A percentile compares a stretch with the other conserved stretches of the same genome.
These are phyloP conservation scores for Whalleya microplaca DNA, from an alignment of 2,329 filamentous ascomycete genomes.

Conservation along the genomic window DNA sequence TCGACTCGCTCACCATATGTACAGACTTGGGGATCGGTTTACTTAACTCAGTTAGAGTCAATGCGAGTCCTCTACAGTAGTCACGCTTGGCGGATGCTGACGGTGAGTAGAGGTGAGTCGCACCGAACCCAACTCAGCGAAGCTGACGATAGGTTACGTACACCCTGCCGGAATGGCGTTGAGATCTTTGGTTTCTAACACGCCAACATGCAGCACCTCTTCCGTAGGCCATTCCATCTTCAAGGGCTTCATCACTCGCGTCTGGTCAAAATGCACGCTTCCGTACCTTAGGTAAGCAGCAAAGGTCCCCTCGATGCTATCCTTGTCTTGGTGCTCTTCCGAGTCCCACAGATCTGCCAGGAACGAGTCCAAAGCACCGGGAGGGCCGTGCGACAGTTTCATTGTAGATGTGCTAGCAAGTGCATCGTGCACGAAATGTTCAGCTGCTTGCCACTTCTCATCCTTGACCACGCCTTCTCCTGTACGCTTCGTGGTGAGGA, in stretches of 20 bases:
- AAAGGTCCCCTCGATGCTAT: constrained; percentile 36
- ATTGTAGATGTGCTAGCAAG: constrained; percentile 38
- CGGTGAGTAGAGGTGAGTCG: too few species aligned
- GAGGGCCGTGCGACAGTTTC: constrained; percentile 40
- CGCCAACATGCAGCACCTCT: constrained; percentile 28
- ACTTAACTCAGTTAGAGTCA: too few species aligned
- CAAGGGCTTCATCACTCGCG: constrained; percentile 28
- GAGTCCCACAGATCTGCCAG: constrained; percentile 40
- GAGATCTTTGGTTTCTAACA: constrained; percentile 31
- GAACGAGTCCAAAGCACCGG: constrained; percentile 33
- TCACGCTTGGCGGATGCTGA: too few species aligned
- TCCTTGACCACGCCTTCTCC: constrained; percentile 31
- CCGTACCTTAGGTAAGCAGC: constrained; percentile 37
- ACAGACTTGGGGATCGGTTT: too few species aligned
- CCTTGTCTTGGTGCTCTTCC: constrained; percentile 35
- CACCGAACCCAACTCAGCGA: too few species aligned
- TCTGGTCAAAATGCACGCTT: constrained; percentile 35
- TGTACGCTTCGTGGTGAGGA: constrained; percentile 32
- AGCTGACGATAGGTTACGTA: background rate
- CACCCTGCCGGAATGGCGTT: background rate
- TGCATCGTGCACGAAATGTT: constrained; percentile 35
- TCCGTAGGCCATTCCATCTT: constrained; percentile 30
- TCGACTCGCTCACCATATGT: too few species aligned
- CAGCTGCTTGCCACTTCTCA: constrained; percentile 34
- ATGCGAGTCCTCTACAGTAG: too few species aligned